Evolutionary conservation across 176 grass and related monocot genomes (phyloP).

Genomic region (Microstegium vimineum): DNA sequence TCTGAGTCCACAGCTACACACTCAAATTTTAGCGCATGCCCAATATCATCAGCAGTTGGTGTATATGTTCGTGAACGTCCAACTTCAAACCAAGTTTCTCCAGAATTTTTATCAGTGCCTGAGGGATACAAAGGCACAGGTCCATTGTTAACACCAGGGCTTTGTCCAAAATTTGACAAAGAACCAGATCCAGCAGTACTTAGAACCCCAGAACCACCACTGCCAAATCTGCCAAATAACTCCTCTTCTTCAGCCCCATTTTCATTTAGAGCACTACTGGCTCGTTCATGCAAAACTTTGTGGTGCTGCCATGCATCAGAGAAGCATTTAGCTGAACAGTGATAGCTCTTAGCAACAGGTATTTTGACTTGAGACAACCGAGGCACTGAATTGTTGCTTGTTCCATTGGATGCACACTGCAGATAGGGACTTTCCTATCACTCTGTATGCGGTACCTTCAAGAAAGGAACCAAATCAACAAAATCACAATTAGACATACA

Average conservation of each 20-base stretch:
- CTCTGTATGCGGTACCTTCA: conserved; percentile 93
- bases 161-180: conserved; percentile 58
- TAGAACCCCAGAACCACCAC: conserved; percentile 44
- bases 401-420: conserved; percentile 93
- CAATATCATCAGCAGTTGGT: conserved; percentile 92
- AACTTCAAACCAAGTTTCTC: conserved; percentile 94
- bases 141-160: conserved; percentile 49
- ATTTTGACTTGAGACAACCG: conserved; percentile 92
- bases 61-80: conserved; percentile 73
- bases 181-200: conserved; percentile 45
- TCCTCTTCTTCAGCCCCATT: conserved; percentile 94
- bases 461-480: conserved; percentile 28
- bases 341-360: conserved; percentile 89
- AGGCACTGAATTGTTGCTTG: conserved; percentile 92
- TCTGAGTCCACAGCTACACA: conserved; percentile 69
- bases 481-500: conserved; percentile 9
- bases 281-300: conserved; percentile 85
- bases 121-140: conserved; percentile 48
- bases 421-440: conserved; percentile 72
- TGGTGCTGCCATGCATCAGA: conserved; percentile 96
- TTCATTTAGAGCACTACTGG: conserved; percentile 74
- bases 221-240: conserved; percentile 76
- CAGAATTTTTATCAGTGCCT: conserved; percentile 64
- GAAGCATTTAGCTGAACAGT: conserved; percentile 92
- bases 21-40: conserved; percentile 91